Percentiles rank a stretch among this genome's conserved stretches.
phyloP scores from a whole-genome alignment of 2,329 filamentous ascomycete species.

The Esteya vermicola region DNA sequence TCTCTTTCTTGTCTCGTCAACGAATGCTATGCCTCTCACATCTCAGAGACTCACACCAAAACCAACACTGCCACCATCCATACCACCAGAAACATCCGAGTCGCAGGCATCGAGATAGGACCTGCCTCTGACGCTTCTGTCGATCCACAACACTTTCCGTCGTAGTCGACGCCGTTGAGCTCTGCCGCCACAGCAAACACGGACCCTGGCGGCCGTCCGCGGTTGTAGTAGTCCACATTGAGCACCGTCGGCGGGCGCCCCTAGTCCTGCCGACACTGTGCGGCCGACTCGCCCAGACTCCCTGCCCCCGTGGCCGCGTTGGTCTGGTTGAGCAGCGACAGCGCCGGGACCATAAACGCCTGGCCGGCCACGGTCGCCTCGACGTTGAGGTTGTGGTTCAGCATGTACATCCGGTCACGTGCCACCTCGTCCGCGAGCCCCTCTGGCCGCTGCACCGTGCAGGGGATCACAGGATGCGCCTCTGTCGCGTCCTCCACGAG shows the following conservation, averaged over 20 bases:
- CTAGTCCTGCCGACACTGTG: constrained; percentile 51
- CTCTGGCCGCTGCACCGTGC: constrained; percentile 63
- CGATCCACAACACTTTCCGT: constrained; percentile 11
- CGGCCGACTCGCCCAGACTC: constrained; percentile 48
- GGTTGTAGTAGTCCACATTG: constrained; percentile 77
- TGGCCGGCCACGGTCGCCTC: constrained; percentile 53
- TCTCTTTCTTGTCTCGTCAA: too few relatives aligned
- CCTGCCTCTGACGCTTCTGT: neutral
- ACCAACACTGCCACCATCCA: neutral
- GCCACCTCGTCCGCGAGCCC: constrained; percentile 38
- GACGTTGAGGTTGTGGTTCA: constrained; percentile 85
- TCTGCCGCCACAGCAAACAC: constrained; percentile 62
- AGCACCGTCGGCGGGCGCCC: constrained; percentile 60
- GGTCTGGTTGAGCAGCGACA: constrained; percentile 53
- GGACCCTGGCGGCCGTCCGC: constrained; percentile 48
- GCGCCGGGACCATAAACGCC: constrained; percentile 56
- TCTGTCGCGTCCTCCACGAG: neutral
- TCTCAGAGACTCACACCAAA: too few relatives aligned
- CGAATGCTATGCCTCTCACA: too few relatives aligned
- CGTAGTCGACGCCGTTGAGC: constrained; percentile 62
- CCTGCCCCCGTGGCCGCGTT: constrained; percentile 53
- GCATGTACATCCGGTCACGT: constrained; percentile 56
- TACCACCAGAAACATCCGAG: neutral
- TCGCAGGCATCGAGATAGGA: neutral
- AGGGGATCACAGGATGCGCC: constrained; percentile 39